phyloP scores from a whole-genome alignment of 495 filamentous ascomycete species.

The Viridothelium virens region DNA sequence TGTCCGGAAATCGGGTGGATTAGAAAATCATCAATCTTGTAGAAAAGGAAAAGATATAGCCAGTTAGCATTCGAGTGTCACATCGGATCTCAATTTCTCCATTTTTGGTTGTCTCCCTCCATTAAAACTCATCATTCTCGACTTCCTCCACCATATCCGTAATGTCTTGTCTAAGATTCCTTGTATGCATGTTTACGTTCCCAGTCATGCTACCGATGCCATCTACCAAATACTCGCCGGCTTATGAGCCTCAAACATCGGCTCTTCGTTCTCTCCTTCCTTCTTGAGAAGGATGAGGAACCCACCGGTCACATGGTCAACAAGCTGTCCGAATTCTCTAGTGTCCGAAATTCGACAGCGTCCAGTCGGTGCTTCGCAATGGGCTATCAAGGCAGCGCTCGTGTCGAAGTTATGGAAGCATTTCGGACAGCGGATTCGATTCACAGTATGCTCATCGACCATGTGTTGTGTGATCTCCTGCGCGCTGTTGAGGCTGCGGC shows the following conservation, averaged over 20 bases:
- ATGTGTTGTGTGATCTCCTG: conserved; percentile 25
- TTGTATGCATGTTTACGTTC: not conserved
- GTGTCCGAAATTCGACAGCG: conserved; percentile 40
- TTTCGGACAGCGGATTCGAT: conserved; percentile 29
- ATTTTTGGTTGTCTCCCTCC: not conserved
- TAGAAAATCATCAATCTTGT: no score
- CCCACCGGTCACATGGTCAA: conserved; percentile 46
- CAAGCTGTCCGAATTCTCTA: conserved; percentile 34
- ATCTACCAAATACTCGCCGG: not conserved
- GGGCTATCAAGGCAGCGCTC: conserved; percentile 40
- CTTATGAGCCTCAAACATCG: not conserved
- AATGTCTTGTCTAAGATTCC: not conserved
- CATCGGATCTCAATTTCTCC: no score
- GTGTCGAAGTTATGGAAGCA: conserved; percentile 43
- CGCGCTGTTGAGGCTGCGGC: conserved; percentile 20
- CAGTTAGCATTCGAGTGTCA: no score
- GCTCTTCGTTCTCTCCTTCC: not conserved
- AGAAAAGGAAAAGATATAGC: no score
- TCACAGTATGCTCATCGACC: conserved; percentile 22
- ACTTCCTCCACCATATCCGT: not conserved
- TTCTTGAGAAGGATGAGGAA: conserved; percentile 25
- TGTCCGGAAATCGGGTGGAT: no score
- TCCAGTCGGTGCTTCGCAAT: conserved; percentile 41
- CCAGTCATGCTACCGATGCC: not conserved
- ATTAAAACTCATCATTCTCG: not conserved